phyloP scores from a whole-genome alignment of 331 rosid species.

The Acacia concinna region DNA sequence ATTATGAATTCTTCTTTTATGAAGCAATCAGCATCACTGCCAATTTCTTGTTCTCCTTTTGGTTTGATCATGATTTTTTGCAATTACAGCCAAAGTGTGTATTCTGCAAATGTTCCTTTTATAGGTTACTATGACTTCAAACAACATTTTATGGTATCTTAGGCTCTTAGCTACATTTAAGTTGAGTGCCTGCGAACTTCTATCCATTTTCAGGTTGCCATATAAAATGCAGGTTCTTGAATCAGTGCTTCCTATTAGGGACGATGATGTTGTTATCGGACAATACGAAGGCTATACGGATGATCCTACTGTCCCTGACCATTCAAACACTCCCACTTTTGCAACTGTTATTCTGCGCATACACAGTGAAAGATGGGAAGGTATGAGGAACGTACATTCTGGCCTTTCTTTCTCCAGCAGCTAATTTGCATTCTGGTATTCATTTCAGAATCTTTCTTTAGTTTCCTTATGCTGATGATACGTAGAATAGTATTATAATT shows the following conservation, averaged over 20 bases:
- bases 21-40: not conserved
- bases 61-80: not conserved
- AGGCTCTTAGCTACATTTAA: conserved; percentile 8
- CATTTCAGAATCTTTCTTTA: too few relatives aligned
- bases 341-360: conserved; percentile 77
- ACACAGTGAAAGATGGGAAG: conserved; percentile 98
- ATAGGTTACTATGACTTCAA: not conserved
- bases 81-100: not conserved
- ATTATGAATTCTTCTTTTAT: not conserved
- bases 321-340: conserved; percentile 95
- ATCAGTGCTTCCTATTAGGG: conserved; percentile 81
- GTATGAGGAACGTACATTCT: conserved; percentile 39
- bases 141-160: not conserved
- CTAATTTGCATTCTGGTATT: too few relatives aligned
- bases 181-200: conserved; percentile 14
- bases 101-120: not conserved
- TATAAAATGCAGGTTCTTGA: conserved; percentile 72
- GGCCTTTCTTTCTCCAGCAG: too few relatives aligned
- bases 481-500: not conserved
- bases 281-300: conserved; percentile 95
- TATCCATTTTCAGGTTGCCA: conserved; percentile 23
- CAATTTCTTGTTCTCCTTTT: not conserved
- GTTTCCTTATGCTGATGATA: too few relatives aligned
- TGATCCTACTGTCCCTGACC: conserved; percentile 89
- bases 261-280: conserved; percentile 87